phyloP scores from a whole-genome alignment of 2,329 filamentous ascomycete genomes.

The Aulographum hederae region DNA sequence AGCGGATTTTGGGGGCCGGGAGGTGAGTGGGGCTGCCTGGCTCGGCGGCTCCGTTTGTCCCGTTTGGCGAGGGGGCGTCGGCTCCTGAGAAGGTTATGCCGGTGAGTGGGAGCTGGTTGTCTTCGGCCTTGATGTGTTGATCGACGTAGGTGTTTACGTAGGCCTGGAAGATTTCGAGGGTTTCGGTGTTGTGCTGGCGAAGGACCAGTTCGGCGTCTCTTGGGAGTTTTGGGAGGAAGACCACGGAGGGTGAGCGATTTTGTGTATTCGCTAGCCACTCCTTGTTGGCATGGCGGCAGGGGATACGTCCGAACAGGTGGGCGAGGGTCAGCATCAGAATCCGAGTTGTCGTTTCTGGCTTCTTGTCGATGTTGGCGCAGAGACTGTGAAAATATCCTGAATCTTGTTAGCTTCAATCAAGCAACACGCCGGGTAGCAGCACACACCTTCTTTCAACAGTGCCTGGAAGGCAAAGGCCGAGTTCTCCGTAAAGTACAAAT shows the following conservation, averaged over 20 bases:
- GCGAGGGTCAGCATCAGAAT: constrained; percentile 49
- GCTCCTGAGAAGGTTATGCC: constrained; percentile 24
- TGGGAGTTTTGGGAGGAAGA: constrained; percentile 48
- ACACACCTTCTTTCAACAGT: constrained; percentile 45
- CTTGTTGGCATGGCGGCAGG: constrained; percentile 26
- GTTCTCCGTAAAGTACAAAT: constrained; percentile 63
- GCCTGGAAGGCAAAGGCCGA: constrained; percentile 62
- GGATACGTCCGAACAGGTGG: constrained; percentile 49
- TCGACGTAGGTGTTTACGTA: constrained; percentile 54
- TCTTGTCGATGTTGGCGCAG: constrained; percentile 36
- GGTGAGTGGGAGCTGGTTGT: constrained; percentile 41
- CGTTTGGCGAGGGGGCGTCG: constrained; percentile 5
- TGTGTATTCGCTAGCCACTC: constrained; percentile 30
- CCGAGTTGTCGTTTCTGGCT: constrained; percentile 30
- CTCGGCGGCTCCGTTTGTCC: constrained; percentile 3
- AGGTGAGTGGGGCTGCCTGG: constrained; percentile 8
- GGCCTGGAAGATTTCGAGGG: constrained; percentile 43
- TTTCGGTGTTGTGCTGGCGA: constrained; percentile 43
- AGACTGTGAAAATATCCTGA: constrained; percentile 53
- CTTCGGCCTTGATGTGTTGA: constrained; percentile 39
- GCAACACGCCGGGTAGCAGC: too few species aligned
- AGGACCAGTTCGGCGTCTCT: constrained; percentile 36
- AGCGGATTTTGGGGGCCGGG: constrained; percentile 33
- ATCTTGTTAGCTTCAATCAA: too few species aligned
- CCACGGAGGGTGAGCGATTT: constrained; percentile 41